Percentiles rank a stretch among this genome's conserved stretches.
phyloP scores from a whole-genome alignment of 73 alveolate genomes.

The Symbiodinium natans region DNA sequence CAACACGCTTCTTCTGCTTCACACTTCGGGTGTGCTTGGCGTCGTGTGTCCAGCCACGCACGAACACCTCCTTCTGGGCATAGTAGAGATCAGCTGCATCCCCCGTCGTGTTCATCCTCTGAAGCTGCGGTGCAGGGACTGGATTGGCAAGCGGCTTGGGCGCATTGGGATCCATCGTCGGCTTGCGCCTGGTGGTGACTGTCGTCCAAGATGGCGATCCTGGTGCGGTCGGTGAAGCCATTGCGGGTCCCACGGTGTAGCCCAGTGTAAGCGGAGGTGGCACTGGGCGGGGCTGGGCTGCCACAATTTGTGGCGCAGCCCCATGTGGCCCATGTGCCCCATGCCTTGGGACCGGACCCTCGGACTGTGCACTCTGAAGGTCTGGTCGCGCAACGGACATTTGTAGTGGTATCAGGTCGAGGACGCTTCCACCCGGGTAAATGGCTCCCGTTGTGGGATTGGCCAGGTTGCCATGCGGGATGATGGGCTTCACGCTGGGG shows the following conservation, averaged over 20 bases:
- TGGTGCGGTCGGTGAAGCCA: constrained; percentile 4
- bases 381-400: not conserved
- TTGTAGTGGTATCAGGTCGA: constrained; percentile 1
- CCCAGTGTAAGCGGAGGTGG: not conserved
- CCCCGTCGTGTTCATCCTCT: constrained; percentile 59
- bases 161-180: not conserved
- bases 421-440: constrained; percentile 15
- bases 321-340: not conserved
- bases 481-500: not conserved
- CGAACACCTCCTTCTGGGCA: constrained; percentile 62
- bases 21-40: constrained; percentile 86
- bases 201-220: constrained; percentile 88
- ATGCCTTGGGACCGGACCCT: not conserved
- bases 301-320: not conserved
- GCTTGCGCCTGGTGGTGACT: constrained; percentile 24
- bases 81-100: constrained; percentile 65
- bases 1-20: constrained; percentile 73
- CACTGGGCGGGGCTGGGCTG: constrained; percentile 9
- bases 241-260: not conserved
- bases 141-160: not conserved
- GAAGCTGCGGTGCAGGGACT: constrained; percentile 41
- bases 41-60: constrained; percentile 52
- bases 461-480: not conserved
- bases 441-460: not conserved
- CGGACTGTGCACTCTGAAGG: constrained; percentile 5